Evolutionary conservation across 2,329 filamentous ascomycete species (phyloP).

Genomic region (Pyricularia sp.): DNA sequence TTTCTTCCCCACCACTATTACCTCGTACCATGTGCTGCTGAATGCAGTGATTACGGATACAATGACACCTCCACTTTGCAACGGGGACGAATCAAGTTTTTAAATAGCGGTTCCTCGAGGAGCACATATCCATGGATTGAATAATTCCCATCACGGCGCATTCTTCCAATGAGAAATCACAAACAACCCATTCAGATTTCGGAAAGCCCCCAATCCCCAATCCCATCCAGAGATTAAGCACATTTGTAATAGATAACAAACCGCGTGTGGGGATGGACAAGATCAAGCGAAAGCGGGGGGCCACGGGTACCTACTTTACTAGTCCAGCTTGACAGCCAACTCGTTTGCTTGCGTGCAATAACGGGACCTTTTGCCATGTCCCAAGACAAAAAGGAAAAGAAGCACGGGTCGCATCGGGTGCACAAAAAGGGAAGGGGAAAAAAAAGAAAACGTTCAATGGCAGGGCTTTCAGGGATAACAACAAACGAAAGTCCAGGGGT

Average conservation of each 20-base stretch:
- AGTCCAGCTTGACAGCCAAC: background rate
- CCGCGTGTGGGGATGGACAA: background rate
- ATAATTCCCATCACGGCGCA: background rate
- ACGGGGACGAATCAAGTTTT: background rate
- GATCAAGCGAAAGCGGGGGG: background rate
- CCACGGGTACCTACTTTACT: background rate
- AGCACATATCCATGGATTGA: background rate
- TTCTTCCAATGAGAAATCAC: background rate
- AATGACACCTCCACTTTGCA: background rate
- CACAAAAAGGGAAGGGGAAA: too few relatives aligned
- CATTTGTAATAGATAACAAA: background rate
- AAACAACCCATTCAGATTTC: background rate
- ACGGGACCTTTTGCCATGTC: background rate
- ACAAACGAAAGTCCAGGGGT: background rate
- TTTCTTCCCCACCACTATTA: background rate
- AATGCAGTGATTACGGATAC: background rate
- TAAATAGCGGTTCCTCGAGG: background rate
- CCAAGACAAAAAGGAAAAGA: background rate
- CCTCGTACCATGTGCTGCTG: background rate
- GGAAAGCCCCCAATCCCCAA: background rate
- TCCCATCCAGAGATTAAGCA: background rate
- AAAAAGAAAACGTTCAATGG: background rate
- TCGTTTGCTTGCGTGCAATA: background rate
- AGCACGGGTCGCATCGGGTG: background rate
- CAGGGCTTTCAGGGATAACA: background rate